Evolutionary conservation across 352 stramenopile species (phyloP), one percentile per base, ranked within the genome.

Genomic region (Phytophthora vignae): DNA sequence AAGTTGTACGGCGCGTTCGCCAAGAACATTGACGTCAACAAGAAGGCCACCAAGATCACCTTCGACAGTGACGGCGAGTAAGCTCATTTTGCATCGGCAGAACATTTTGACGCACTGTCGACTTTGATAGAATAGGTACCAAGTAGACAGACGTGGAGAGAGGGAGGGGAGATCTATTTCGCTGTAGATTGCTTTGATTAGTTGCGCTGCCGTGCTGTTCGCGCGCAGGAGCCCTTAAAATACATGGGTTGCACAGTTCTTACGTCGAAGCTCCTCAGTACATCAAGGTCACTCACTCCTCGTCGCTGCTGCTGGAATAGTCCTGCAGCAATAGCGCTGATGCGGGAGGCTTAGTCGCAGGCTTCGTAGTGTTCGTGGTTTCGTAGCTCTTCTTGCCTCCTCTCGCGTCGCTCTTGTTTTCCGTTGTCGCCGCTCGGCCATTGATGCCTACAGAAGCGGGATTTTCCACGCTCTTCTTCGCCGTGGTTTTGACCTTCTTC

Each of bases 21-120:
- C 42, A 98, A 98, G 77, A 91, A 96, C 66, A 92, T 97, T 44
- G 93, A 98, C 74, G 93, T 97, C 76, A 87, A 63, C 66, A 99
- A 99, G 82, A 98, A 99, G 78, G 95, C 97, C 15, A 98, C 94
- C 17, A 99, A 99, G 82, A 99, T 99, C 77, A 98, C 90, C 55
- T 99, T 99, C 69, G 87, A 90, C 69, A 88, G 84, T 78, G 83
- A 94, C 53, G 79, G 79, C 64, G 83, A 94, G 58, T 91, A 80
- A 79, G 49, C 40, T 31, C 11, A 42, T 21, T 9, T 55, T 67
- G 21, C 58, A 31, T 11, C 21, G 56, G 14, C 38, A 44, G 38
- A 54, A 29, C 46, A 54, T 15, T 50, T 55, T 60, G 44, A 59
- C 11, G 55, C 29, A 64, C 36, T 72, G 58, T 73, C 49, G 57